These are phyloP conservation scores for Jamesozyma hellenica DNA, from an alignment of 805 yeast species.

Conservation along the genomic window DNA sequence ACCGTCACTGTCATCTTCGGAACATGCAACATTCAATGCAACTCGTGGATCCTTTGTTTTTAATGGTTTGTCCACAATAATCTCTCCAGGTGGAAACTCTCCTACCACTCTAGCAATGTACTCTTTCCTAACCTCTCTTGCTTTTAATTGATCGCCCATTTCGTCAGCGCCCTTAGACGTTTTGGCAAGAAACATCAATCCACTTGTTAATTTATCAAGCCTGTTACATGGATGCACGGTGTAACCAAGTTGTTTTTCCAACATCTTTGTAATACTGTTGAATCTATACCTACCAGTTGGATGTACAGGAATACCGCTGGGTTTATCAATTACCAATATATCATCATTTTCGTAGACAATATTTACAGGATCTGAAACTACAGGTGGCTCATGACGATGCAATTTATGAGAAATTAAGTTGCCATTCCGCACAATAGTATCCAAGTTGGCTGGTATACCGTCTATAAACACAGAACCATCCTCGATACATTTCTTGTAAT, in stretches of 20 bases:
- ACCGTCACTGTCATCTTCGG: constrained; percentile 24
- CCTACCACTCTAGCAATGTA: constrained; percentile 85
- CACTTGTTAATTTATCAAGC: constrained; percentile 81
- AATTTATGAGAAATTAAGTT: constrained; percentile 67
- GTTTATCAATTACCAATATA: constrained; percentile 78
- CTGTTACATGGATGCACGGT: constrained; percentile 80
- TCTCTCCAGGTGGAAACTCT: constrained; percentile 53
- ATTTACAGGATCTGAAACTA: constrained; percentile 44
- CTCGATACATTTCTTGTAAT: constrained; percentile 45
- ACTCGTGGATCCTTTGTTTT: constrained; percentile 63
- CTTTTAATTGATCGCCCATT: constrained; percentile 61
- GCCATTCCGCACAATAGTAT: constrained; percentile 65
- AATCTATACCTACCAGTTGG: constrained; percentile 82
- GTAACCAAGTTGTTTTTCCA: constrained; percentile 59
- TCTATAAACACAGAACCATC: constrained; percentile 68
- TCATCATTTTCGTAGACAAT: constrained; percentile 66
- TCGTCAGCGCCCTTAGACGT: constrained; percentile 67
- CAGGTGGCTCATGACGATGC: constrained; percentile 88
- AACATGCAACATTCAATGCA: constrained; percentile 47
- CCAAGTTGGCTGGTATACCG: constrained; percentile 49
- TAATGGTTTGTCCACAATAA: constrained; percentile 57
- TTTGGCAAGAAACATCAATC: constrained; percentile 82
- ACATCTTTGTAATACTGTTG: constrained; percentile 62
- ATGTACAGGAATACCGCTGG: constrained; percentile 90
- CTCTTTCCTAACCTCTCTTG: constrained; percentile 67